Percentiles rank a stretch among this genome's conserved stretches.
Conservation (phyloP, 371 early-diverging fungal species). For the Phascolomyces articulosus region DNA sequence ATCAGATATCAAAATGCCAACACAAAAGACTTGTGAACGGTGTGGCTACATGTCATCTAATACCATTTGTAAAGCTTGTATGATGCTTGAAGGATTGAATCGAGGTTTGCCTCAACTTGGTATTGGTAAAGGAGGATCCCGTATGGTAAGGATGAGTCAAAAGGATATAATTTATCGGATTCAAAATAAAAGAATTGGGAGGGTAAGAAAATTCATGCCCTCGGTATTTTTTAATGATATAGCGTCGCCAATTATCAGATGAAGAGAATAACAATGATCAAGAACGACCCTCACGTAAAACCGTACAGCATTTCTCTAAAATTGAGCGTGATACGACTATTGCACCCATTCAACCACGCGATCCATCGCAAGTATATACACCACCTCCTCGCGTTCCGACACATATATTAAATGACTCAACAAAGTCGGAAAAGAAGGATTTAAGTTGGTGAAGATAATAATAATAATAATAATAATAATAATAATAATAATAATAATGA, state of each 20-base stretch:
- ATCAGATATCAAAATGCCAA: conserved; percentile 69
- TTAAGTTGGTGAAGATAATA: conserved; percentile 32
- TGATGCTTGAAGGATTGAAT: conserved; percentile 92
- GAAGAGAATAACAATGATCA: background rate
- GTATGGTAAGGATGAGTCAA: conserved; percentile 36
- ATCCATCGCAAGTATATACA: conserved; percentile 42
- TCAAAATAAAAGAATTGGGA: background rate
- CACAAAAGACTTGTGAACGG: conserved; percentile 75
- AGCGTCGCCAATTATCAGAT: conserved; percentile 31
- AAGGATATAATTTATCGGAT: background rate
- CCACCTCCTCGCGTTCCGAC: conserved; percentile 50
- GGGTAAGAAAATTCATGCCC: no score
- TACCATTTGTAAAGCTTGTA: conserved; percentile 92
- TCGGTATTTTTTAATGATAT: background rate
- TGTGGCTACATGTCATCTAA: conserved; percentile 97
- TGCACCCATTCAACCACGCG: conserved; percentile 34
- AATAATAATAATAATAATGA: no score
- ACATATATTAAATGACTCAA: conserved; percentile 27
- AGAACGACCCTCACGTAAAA: background rate
- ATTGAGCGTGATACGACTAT: conserved; percentile 42
- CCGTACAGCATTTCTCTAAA: conserved; percentile 45
- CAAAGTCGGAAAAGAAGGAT: conserved; percentile 31
- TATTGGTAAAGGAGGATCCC: conserved; percentile 49
- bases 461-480: no score
- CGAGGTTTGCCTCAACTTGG: conserved; percentile 81